A percentile compares a stretch with the other conserved stretches of the same genome.
phyloP scores from a whole-genome alignment of 306 rosid genomes.

The Biancaea sappan region DNA sequence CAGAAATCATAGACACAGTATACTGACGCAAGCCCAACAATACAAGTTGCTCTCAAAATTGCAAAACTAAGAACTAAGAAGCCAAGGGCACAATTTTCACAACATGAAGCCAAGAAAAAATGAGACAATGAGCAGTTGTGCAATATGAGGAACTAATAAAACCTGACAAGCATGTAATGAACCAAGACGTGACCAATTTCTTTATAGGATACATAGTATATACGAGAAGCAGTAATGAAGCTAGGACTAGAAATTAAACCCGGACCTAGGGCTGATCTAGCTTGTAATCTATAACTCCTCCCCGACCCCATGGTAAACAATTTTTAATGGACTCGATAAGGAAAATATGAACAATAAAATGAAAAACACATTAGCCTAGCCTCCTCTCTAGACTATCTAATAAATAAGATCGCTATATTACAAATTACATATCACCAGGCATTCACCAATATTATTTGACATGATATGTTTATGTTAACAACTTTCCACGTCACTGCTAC shows the following conservation, averaged over 20 bases:
- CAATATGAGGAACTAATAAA: not conserved
- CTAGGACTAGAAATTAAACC: no score
- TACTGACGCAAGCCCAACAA: constrained; percentile 5
- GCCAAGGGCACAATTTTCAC: no score
- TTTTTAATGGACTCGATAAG: no score
- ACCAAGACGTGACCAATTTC: not conserved
- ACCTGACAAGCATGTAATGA: not conserved
- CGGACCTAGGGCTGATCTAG: no score
- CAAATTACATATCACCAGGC: not conserved
- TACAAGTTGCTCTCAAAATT: not conserved
- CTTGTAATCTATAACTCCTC: no score
- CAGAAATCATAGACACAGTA: constrained; percentile 22
- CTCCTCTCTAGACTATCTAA: not conserved
- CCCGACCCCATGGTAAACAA: no score
- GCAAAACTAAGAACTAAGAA: no score
- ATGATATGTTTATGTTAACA: not conserved
- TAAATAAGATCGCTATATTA: not conserved
- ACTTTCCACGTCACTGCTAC: constrained; percentile 13
- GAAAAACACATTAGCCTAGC: no score
- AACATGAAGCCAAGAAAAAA: no score
- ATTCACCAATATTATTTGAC: constrained; percentile 23
- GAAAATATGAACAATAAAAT: no score
- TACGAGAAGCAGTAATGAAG: no score
- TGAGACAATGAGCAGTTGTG: not conserved
- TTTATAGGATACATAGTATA: no score